Evolutionary conservation across 192 early-diverging fungal genomes (phyloP).

Genomic region (Podila horticola): DNA sequence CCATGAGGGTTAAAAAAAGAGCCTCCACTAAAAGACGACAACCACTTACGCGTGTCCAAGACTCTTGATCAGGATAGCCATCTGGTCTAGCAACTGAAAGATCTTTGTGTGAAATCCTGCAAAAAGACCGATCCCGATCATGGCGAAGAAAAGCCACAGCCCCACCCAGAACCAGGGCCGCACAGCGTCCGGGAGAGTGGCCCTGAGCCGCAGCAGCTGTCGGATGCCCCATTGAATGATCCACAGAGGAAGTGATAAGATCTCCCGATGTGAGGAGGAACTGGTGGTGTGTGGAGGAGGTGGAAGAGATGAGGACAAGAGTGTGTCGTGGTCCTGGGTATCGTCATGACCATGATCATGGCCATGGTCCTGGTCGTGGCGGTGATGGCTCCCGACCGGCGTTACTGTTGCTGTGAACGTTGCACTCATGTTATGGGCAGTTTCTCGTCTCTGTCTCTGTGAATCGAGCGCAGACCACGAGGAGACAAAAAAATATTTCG

Average conservation of each 20-base stretch:
- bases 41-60: conserved; percentile 46
- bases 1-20: not conserved
- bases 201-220: conserved; percentile 23
- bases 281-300: conserved; percentile 8
- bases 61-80: conserved; percentile 32
- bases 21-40: not conserved
- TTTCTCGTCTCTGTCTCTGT: no score
- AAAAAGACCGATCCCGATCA: conserved; percentile 22
- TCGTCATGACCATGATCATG: no score
- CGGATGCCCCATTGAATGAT: conserved; percentile 19
- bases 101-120: conserved; percentile 38
- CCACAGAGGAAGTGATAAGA: conserved; percentile 20
- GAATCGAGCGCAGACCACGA: no score
- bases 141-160: conserved; percentile 23
- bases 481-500: no score
- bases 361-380: no score
- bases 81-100: conserved; percentile 38
- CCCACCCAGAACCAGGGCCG: conserved; percentile 52
- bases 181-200: conserved; percentile 12
- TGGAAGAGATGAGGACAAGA: not conserved
- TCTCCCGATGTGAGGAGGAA: conserved; percentile 1
- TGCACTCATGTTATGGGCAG: no score
- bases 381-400: no score
- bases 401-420: no score
- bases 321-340: no score